These are phyloP conservation scores for Pseudomassariella vexata DNA, from an alignment of 2,329 filamentous ascomycete genomes.

Conservation along the genomic window DNA sequence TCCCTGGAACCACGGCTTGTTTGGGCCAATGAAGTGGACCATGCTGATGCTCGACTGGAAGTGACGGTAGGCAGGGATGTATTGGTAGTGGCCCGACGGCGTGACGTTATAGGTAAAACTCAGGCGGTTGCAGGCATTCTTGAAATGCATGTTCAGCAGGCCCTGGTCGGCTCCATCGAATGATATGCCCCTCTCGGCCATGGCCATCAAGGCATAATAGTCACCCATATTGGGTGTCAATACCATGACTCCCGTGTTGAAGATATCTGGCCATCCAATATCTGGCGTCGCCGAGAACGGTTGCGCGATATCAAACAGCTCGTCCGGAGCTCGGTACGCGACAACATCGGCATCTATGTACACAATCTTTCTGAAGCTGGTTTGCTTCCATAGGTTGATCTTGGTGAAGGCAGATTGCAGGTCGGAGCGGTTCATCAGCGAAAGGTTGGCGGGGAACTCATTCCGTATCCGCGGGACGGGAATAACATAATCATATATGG, in stretches of 20 bases:
- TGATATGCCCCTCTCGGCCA: constrained; percentile 82
- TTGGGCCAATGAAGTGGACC: constrained; percentile 88
- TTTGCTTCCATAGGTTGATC: constrained; percentile 87
- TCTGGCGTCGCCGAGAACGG: constrained; percentile 74
- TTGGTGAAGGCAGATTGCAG: constrained; percentile 94
- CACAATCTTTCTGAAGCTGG: constrained; percentile 84
- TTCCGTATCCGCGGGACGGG: constrained; percentile 78
- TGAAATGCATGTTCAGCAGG: constrained; percentile 89
- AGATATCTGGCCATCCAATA: constrained; percentile 95
- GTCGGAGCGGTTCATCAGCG: constrained; percentile 87
- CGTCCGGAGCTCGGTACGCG: constrained; percentile 84
- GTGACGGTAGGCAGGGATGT: constrained; percentile 89
- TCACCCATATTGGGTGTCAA: constrained; percentile 80
- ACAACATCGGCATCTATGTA: constrained; percentile 94
- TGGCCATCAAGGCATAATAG: constrained; percentile 76
- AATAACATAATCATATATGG: constrained; percentile 82
- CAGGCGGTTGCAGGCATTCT: constrained; percentile 74
- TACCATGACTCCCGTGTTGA: constrained; percentile 98
- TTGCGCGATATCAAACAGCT: constrained; percentile 68
- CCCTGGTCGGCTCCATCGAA: constrained; percentile 98
- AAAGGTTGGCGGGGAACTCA: constrained; percentile 71
- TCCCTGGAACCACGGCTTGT: constrained; percentile 81
- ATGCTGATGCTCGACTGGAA: constrained; percentile 85
- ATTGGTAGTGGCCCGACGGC: constrained; percentile 94
- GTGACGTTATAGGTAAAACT: constrained; percentile 98